Conservation (phyloP, 805 yeast genomes). For the Sugiyamaella valdiviana region DNA sequence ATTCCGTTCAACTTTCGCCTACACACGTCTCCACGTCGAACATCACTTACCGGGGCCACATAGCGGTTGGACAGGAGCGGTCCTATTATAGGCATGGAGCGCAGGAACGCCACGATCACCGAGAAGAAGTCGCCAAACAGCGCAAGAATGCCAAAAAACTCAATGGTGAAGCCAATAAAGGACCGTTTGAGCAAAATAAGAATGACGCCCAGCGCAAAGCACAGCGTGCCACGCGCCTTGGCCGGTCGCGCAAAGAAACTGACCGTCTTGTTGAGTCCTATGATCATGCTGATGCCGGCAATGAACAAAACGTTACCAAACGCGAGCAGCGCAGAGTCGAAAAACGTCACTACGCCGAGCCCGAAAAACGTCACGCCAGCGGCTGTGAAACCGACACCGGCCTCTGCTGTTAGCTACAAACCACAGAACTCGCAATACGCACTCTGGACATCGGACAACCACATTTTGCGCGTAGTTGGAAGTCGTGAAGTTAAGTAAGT, state of each 20-base stretch:
- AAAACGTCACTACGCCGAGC: slow-evolving; percentile 76
- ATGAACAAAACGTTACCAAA: slow-evolving; percentile 77
- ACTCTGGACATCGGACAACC: slow-evolving; percentile 29
- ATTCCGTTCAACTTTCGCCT: too few species aligned
- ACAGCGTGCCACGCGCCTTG: slow-evolving; percentile 79
- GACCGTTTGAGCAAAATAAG: slow-evolving; percentile 71
- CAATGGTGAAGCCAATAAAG: slow-evolving; percentile 78
- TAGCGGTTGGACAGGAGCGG: slow-evolving; percentile 74
- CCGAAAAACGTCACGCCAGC: slow-evolving; percentile 69
- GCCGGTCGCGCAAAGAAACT: slow-evolving; percentile 80
- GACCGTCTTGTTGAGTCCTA: slow-evolving; percentile 79
- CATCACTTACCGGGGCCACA: slow-evolving; percentile 58
- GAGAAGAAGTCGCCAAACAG: slow-evolving; percentile 92
- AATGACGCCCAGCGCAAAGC: slow-evolving; percentile 68
- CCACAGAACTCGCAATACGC: slow-evolving; percentile 17
- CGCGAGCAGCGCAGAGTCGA: slow-evolving; percentile 83
- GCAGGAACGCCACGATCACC: slow-evolving; percentile 75
- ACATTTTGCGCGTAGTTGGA: slow-evolving; percentile 12
- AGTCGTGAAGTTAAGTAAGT: not conserved
- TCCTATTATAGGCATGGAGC: slow-evolving; percentile 85
- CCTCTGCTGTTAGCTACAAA: slow-evolving; percentile 43
- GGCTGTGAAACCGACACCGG: slow-evolving; percentile 89
- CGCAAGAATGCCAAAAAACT: slow-evolving; percentile 82
- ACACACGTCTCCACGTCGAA: not conserved
- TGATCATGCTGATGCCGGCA: slow-evolving; percentile 77